phyloP scores from a whole-genome alignment of 345 rosid genomes.

The Corymbia maculata region DNA sequence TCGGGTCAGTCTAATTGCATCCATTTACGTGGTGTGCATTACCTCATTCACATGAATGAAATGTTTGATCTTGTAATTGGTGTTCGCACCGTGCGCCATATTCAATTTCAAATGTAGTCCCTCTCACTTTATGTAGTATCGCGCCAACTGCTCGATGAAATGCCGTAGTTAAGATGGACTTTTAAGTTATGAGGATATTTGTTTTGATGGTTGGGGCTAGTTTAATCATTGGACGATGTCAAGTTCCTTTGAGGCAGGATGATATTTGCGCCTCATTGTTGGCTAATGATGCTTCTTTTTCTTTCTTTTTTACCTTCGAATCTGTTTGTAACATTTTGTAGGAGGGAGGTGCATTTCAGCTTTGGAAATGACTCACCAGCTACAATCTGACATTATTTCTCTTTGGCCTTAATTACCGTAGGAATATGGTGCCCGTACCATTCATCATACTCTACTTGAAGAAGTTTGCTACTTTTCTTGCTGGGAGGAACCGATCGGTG shows the following conservation, averaged over 20 bases:
- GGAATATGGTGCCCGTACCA: conserved; percentile 97
- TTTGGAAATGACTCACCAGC: neutral
- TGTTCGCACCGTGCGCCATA: neutral
- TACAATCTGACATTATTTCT: neutral
- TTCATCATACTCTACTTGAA: conserved; percentile 71
- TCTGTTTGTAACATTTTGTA: neutral
- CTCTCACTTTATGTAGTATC: neutral
- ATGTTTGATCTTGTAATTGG: neutral
- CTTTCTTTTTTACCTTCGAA: neutral
- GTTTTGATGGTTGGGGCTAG: neutral
- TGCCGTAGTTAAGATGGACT: neutral
- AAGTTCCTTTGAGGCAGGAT: neutral
- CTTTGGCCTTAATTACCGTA: conserved; percentile 12
- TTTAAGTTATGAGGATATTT: neutral
- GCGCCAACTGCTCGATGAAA: neutral
- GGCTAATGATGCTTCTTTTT: neutral
- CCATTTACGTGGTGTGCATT: neutral
- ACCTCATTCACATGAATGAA: neutral
- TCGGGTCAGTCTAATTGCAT: conserved; percentile 53
- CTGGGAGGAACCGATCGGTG: conserved; percentile 48
- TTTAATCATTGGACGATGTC: neutral
- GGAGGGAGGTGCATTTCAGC: neutral
- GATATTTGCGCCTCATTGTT: neutral
- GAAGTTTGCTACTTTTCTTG: conserved; percentile 53
- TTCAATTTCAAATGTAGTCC: neutral